Base-by-base conservation (phyloP, 495 filamentous ascomycete genomes). In the Lentithecium fluviatile region DNA sequence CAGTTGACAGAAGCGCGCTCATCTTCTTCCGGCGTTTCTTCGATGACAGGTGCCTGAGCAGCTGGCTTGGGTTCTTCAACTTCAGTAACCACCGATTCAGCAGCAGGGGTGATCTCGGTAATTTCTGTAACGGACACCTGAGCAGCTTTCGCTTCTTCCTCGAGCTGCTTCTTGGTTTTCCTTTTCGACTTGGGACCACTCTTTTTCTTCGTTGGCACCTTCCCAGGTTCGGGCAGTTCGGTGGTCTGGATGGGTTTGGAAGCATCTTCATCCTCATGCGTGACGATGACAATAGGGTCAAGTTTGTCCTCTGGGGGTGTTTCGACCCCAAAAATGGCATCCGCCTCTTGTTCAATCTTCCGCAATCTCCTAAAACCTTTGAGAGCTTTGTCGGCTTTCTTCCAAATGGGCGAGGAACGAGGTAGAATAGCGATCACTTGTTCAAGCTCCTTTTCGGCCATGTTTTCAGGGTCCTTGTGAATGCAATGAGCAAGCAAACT, bases 291-390 rank as follows among this genome's bases (percentile, higher is more conserved):
- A 25, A 37, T 24, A 47, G 62, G 62, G 20, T 56, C 52, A 26
- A 46, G 60, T 62, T 58, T 65, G 56, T 58, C 45, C 20, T 62
- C 54, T 8, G 51, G 12, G 36, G 21, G 32, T 50, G 51, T 58
- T 49, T 61, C 57, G 12, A 65, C 47, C 1, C 52, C 56, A 58
- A 69, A 69, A n/a, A 90, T 77, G 52, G 88, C 85, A 69, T 89
- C 87, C 51, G 90, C 88, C n/a, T 87, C 84, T 66, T 88, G 87
- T 63, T 83, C 83, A 55, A 84, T 82, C 71, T 92, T 90, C 42
- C 85, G 84, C 42, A 84, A 77, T 20, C 78, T 77, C 52, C 84
- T 47, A 24, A 57, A 59, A 19, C 66, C 62, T 47, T 62, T 65
- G 55, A 85, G 52, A 5, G 62, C 66, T 51, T 62, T 58, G 26